Evolutionary conservation across 169 alveolate species (phyloP).

Genomic region (Condylostoma magnum): DNA sequence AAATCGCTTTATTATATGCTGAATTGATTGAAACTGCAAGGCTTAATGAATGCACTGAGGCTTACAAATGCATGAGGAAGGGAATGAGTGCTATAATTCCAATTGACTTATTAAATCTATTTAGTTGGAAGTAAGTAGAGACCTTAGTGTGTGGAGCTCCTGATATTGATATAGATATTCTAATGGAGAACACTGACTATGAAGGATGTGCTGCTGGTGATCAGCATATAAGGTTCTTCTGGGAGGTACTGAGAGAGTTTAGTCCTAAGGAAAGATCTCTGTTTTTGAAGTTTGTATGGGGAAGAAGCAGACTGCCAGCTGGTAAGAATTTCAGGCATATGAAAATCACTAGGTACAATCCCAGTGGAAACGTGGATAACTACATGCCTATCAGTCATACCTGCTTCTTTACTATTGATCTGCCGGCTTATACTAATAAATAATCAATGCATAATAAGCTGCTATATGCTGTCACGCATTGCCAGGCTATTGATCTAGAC

Average conservation of each 20-base stretch:
- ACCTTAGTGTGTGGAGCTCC: constrained; percentile 86
- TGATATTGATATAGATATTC: constrained; percentile 74
- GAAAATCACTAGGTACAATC: constrained; percentile 8
- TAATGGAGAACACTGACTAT: constrained; percentile 81
- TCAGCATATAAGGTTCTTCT: constrained; percentile 44
- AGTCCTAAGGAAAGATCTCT: constrained; percentile 75
- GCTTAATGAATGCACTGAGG: constrained; percentile 11
- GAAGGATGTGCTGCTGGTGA: constrained; percentile 60
- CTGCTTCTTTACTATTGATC: constrained; percentile 60
- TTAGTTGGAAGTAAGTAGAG: constrained; percentile 61
- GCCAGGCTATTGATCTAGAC: constrained; percentile 28
- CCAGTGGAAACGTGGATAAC: constrained; percentile 9
- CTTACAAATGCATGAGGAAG: constrained; percentile 43
- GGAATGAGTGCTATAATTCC: constrained; percentile 72
- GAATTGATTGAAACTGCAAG: constrained; percentile 1
- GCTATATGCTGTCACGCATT: constrained; percentile 50
- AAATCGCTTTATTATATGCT: constrained; percentile 27
- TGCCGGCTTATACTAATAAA: constrained; percentile 53
- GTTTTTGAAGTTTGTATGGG: constrained; percentile 90
- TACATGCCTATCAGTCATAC: constrained; percentile 56
- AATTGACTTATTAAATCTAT: constrained; percentile 45
- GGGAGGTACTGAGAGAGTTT: constrained; percentile 83
- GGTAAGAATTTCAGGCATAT: constrained; percentile 17
- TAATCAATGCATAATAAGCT: constrained; percentile 38
- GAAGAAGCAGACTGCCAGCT: constrained; percentile 86